Evolutionary conservation across 2,329 filamentous ascomycete species (phyloP), one percentile per base, ranked within the genome.

Genomic region (Aspergillus sp.): DNA sequence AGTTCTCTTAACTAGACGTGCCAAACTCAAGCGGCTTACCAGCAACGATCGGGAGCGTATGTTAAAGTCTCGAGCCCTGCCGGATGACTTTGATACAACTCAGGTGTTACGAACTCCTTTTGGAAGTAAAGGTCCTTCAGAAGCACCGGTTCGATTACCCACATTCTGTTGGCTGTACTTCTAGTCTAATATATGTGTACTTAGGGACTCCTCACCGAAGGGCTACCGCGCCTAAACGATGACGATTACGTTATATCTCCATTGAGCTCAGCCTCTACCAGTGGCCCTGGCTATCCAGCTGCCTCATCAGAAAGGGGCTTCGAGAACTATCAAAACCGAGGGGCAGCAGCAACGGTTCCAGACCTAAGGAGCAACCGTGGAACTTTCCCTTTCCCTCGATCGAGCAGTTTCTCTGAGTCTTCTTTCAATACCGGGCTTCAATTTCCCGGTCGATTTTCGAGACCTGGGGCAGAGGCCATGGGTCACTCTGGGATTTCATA

Each of bases 21-120:
- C 84, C 17, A 86, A 86, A 71, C 74, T 86, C 60, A 86, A 86
- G 75, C 78, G 84, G 58, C 74, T 86, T 34, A 85, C 82, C 51
- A 83, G 78, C 62, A 84, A 86, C 63, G 84, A 86, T 65, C 82
- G 83, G 52, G 84, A 86, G 65, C 78, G 83, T 39, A 83, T 86
- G 78, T 79, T 85, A 72, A 81, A 82, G 68, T 85, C 84, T 34
- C 74, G 84, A 70, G 83, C 82, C 9, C 71, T 86, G 34, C 83
- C 83, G 11, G 83, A 84, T 55, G 78, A 83, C 65, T 86, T 86
- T 63, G 83, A 86, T 66, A 84, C 84, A 67, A 80, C 80, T 38
- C 81, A 83, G 67, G 82, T 83, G 41, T 70, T 85, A n/a, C 81
- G 84, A 57, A 81, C 81, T 38, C 80, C 80, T 1, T 84, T 73